Base-by-base conservation (phyloP, 1,284 basidiomycete species). In the Malassezia caprae region DNA sequence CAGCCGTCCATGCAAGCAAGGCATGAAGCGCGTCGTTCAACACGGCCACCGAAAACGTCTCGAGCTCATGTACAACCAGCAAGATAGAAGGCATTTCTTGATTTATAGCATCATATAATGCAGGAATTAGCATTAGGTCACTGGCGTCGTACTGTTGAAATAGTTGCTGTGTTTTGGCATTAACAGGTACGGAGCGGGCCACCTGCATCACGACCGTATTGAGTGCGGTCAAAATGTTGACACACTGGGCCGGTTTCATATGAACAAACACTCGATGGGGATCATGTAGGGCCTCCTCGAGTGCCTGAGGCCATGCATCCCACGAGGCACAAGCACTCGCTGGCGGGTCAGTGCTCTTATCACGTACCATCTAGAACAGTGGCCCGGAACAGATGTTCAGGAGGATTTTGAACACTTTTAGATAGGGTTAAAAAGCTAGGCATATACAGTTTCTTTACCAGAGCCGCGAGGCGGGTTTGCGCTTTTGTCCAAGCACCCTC, bases 11-110 rank as follows among this genome's bases (percentile, higher is more conserved):
- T 6, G 23, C 6, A 12, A 47, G 19, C 8, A 57, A 5, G 1
- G 47, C 40, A 8, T 42, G 30, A 2, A 57, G 45, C 7, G 46
- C 27, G 19, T 57, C 55, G 24, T 57, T 57, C 13, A 57, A 32
- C 17, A 42, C 31, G 5, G 43, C 45, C 11, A 40, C n/a, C 8
- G 45, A 19, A 44, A 45, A 51, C 19, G 37, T 44, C 37, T 57
- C 48, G 17, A 48, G 2, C 24, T 51, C 24, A n/a, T 43, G n/a
- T 1, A 57, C 13, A 2, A 44, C 5, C 13, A 57, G 43, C 15
- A 47, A n/a, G 11, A 57, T 37, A 4, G 7, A 31, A 26, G 44
- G 51, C 27, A 37, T 23, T 15, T 31, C 19, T 2, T 19, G n/a
- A 11, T 28, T 17, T 11, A 48, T n/a, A 2, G 26, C 50, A 17